Conservation (phyloP, 75 land plant genomes). For the Gnetum montanum region DNA sequence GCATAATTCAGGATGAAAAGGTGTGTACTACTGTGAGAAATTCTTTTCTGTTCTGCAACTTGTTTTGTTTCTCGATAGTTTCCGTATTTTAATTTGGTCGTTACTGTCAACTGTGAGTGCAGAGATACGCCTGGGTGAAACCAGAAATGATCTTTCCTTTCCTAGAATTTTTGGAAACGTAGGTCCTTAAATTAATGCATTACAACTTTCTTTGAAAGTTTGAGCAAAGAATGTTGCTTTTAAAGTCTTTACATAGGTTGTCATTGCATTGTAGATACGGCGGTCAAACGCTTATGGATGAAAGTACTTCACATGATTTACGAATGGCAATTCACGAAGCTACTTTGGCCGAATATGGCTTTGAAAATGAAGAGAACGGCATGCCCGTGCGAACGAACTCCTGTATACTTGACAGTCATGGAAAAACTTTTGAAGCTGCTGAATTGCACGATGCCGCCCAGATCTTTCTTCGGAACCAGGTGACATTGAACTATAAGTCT, state of each 20-base stretch:
- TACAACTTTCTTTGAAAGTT: no score
- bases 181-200: conserved; percentile 2
- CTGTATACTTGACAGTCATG: background rate
- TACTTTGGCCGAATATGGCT: conserved; percentile 62
- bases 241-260: background rate
- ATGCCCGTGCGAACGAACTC: no score
- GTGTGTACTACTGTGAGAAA: conserved; percentile 55
- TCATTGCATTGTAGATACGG: conserved; percentile 39
- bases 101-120: conserved; percentile 6
- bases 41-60: background rate
- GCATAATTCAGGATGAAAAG: conserved; percentile 36
- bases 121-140: conserved; percentile 96
- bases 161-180: conserved; percentile 68
- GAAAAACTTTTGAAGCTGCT: conserved; percentile 1
- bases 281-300: conserved; percentile 53
- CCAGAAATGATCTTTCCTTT: conserved; percentile 85
- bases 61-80: background rate
- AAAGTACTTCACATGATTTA: conserved; percentile 65
- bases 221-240: no score
- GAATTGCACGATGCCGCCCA: background rate
- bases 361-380: conserved; percentile 13
- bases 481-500: no score
- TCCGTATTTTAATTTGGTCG: background rate
- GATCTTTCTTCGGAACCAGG: no score
- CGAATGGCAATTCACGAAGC: conserved; percentile 78